phyloP scores from a whole-genome alignment of 305 asterid species.

The Fraxinus floribunda region DNA sequence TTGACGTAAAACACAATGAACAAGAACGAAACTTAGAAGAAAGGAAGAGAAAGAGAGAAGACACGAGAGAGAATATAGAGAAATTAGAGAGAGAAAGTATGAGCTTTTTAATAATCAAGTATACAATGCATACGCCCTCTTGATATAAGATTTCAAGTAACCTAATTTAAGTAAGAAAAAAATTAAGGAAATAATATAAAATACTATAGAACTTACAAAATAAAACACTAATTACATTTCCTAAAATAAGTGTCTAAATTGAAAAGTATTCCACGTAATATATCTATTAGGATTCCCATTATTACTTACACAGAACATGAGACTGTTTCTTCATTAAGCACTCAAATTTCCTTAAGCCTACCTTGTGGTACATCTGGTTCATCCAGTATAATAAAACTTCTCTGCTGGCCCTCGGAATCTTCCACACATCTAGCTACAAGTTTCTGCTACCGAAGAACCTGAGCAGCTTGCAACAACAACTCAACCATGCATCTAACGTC shows the following conservation, averaged over 20 bases:
- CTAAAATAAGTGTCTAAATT: not conserved
- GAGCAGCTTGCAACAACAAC: not conserved
- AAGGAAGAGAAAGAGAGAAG: not conserved
- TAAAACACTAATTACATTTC: not conserved
- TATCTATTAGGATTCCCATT: not conserved
- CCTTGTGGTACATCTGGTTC: not conserved
- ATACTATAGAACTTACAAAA: not conserved
- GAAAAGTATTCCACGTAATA: not conserved
- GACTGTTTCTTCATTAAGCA: not conserved
- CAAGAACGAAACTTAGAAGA: not conserved
- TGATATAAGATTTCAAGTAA: not conserved
- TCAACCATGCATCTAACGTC: not conserved
- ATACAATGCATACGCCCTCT: not conserved
- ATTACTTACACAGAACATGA: not conserved
- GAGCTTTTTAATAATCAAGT: not conserved
- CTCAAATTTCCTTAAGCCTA: not conserved
- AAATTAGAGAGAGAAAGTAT: not conserved
- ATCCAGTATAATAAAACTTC: not conserved
- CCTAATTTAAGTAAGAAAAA: not conserved
- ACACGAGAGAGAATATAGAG: not conserved
- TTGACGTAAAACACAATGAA: not conserved
- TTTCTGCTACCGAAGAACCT: not conserved
- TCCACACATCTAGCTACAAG: not conserved
- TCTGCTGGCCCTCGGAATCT: not conserved
- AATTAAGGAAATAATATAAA: not conserved